Conservation (phyloP, 192 early-diverging fungal species). For the Umbelopsis isabellina region DNA sequence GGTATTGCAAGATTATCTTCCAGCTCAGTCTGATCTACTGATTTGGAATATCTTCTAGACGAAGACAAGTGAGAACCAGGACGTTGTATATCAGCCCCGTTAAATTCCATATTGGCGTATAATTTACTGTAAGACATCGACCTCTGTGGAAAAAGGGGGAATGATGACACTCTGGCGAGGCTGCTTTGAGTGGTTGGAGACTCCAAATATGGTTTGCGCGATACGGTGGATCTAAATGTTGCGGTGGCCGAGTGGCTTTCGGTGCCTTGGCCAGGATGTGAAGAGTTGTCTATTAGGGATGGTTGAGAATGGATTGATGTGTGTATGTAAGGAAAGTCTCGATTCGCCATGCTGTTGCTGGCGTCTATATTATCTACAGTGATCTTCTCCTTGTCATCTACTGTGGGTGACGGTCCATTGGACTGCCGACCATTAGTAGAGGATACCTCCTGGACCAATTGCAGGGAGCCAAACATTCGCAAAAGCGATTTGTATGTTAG, state of each 20-base stretch:
- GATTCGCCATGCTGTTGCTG: neutral
- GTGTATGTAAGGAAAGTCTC: neutral
- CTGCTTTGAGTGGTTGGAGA: neutral
- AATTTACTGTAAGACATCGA: neutral
- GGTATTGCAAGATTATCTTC: neutral
- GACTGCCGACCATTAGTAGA: neutral
- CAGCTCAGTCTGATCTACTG: neutral
- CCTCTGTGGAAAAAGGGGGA: neutral
- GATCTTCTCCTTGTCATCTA: neutral
- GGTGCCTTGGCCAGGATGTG: neutral
- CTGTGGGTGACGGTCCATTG: neutral
- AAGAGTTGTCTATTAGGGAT: neutral
- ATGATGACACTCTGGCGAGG: constrained; percentile 2
- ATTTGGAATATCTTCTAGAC: neutral
- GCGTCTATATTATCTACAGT: neutral
- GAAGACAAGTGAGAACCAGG: neutral
- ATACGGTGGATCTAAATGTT: neutral
- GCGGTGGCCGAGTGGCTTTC: neutral
- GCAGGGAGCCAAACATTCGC: constrained; percentile 40
- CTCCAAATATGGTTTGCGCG: neutral
- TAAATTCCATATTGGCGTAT: neutral
- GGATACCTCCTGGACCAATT: constrained; percentile 44
- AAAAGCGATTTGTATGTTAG: constrained; percentile 26
- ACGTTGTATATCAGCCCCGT: neutral
- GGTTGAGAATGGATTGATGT: neutral